Evolutionary conservation across 495 filamentous ascomycete genomes (phyloP).

Genomic region (Neurospora hispaniola): DNA sequence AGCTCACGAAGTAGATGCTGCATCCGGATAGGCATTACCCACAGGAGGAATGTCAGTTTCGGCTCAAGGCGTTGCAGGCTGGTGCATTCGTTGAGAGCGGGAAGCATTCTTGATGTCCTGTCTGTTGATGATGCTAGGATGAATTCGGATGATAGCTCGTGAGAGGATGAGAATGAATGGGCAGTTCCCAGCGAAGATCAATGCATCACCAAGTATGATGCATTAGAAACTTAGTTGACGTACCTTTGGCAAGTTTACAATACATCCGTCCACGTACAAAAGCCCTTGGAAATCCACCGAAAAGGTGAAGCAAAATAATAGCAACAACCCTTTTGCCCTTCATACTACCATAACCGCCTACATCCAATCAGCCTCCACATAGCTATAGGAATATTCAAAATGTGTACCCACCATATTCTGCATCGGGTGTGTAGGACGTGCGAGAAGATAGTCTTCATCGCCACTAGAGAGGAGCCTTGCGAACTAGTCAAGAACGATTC

Average conservation of each 20-base stretch:
- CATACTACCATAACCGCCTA: not conserved
- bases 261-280: not conserved
- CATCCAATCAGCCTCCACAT: not conserved
- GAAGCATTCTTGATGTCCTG: not conserved
- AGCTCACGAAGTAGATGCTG: slow-evolving; percentile 2
- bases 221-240: not conserved
- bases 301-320: not conserved
- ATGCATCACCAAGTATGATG: not conserved
- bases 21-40: not conserved
- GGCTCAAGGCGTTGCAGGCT: not conserved
- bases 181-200: not conserved
- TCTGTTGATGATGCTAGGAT: not conserved
- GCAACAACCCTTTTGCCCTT: not conserved
- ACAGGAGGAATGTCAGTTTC: slow-evolving; percentile 4
- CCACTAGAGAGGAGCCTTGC: not conserved
- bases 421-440: not conserved
- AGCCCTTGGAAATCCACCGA: not conserved
- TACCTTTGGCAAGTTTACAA: not conserved
- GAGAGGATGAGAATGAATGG: not conserved
- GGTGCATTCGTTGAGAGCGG: not conserved
- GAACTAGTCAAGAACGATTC: not conserved
- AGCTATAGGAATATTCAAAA: not conserved
- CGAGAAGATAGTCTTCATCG: not conserved
- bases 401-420: not conserved
- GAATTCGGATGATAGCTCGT: not conserved